Percentiles rank a stretch among this genome's conserved stretches.
Evolutionary conservation across 1,139 yeast species (phyloP).

Genomic region (Scheffersomyces parashehatae): DNA sequence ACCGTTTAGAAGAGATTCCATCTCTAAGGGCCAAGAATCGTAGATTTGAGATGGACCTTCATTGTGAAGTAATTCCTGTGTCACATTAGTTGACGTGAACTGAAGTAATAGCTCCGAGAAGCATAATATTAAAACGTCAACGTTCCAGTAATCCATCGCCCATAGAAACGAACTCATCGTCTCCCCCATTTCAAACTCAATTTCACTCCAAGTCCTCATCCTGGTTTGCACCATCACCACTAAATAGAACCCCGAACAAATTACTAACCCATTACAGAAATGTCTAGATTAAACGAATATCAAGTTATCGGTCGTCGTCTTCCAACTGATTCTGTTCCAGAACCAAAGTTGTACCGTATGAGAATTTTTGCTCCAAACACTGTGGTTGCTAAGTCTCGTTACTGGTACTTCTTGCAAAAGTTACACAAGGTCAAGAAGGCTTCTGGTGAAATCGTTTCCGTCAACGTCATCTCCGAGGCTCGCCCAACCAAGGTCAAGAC

Average conservation of each 20-base stretch:
- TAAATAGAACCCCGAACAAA: background rate
- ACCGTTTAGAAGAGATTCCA: too few relatives aligned
- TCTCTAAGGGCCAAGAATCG: too few relatives aligned
- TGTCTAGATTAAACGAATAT: slow-evolving; percentile 98
- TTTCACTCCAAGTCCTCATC: too few relatives aligned
- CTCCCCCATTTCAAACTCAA: too few relatives aligned
- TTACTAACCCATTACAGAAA: slow-evolving; percentile 23
- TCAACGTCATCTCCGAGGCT: slow-evolving; percentile 88
- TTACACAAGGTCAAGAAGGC: slow-evolving; percentile 99
- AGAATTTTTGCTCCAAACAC: slow-evolving; percentile 99
- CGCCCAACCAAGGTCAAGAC: slow-evolving; percentile 99
- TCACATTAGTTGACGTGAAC: too few relatives aligned
- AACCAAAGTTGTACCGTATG: slow-evolving; percentile 99
- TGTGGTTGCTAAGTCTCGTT: slow-evolving; percentile 99
- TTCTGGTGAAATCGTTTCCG: slow-evolving; percentile 97
- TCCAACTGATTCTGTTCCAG: slow-evolving; percentile 98
- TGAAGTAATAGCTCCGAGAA: too few relatives aligned
- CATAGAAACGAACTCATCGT: too few relatives aligned
- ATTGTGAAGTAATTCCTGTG: too few relatives aligned
- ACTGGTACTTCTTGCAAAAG: slow-evolving; percentile 99
- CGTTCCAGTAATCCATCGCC: too few relatives aligned
- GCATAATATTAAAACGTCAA: too few relatives aligned
- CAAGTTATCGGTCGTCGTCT: slow-evolving; percentile 99
- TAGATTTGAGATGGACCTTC: too few relatives aligned
- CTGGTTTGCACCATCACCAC: too few relatives aligned